A percentile compares a stretch with the other conserved stretches of the same genome.
phyloP scores from a whole-genome alignment of 106 monocot genomes.

The Platanthera zijinensis region DNA sequence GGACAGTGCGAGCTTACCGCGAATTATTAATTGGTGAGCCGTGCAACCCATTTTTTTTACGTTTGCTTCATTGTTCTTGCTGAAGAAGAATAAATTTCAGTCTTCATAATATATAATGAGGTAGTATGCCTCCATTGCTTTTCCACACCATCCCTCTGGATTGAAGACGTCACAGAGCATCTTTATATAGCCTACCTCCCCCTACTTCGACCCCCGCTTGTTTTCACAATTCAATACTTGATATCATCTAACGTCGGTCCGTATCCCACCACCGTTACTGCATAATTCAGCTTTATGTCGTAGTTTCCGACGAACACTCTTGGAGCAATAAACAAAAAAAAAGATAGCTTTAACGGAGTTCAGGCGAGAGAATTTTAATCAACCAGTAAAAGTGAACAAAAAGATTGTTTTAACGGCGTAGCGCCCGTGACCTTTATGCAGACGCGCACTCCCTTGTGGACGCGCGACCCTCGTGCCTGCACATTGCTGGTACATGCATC shows the following conservation, averaged over 20 bases:
- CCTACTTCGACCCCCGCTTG: conserved; percentile 56
- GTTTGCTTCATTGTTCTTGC: too few species aligned
- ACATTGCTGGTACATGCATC: too few species aligned
- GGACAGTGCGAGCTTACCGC: too few species aligned
- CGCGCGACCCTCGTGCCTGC: too few species aligned
- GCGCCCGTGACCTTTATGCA: too few species aligned
- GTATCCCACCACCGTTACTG: conserved; percentile 39
- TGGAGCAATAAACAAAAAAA: background rate
- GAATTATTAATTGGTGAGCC: too few species aligned
- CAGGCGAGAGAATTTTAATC: too few species aligned
- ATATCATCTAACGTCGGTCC: conserved; percentile 17
- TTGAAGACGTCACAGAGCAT: conserved; percentile 18
- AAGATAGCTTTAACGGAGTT: background rate
- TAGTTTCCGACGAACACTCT: conserved; percentile 35
- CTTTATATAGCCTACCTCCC: conserved; percentile 51
- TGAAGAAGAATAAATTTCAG: too few species aligned
- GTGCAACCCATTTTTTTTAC: too few species aligned
- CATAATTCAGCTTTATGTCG: conserved; percentile 44
- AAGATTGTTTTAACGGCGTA: too few species aligned
- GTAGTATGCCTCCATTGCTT: conserved; percentile 45
- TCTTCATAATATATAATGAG: conserved; percentile 16
- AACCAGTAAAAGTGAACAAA: background rate
- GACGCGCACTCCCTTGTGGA: too few species aligned
- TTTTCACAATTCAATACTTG: conserved; percentile 65
- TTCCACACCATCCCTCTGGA: conserved; percentile 27